Base-by-base conservation (phyloP, 495 filamentous ascomycete genomes). In the Terfezia boudieri region DNA sequence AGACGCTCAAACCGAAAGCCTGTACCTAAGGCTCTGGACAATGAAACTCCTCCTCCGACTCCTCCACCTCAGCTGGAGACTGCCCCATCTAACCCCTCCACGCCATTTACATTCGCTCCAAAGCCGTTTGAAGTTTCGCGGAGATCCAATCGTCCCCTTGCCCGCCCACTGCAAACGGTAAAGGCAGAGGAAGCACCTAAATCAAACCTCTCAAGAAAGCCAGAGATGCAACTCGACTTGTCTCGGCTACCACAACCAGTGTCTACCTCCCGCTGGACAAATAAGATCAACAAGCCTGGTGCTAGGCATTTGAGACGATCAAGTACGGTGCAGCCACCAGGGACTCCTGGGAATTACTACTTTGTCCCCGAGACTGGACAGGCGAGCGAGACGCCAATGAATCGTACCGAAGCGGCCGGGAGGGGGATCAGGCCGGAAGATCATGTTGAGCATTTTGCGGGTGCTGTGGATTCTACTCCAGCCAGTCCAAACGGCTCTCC, bases 401-500 rank as follows among this genome's bases (percentile, higher is more conserved):
- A 53, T 43, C n/a, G n/a, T 23, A 5, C n/a, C 1, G 3, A 16
- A 6, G n/a, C 2, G n/a, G 6, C 0, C 5, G 22, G n/a, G 23
- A 51, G 5, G 11, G 55, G 53, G 51, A 56, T 57, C 26, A 60
- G 57, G n/a, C 56, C 63, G 37, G 50, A 52, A n/a, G 63, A 65
- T 54, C 63, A 65, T 50, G 62, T 65, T 35, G 64, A 54, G n/a
- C 63, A 65, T 65, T 56, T 65, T 41, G 57, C 60, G 16, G 63
- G 65, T 32, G 62, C 63, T n/a, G 55, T 65, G 35, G 63, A 65
- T 49, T 65, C 63, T 9, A 55, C 56, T 10, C 63, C 63, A 10
- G 56, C 62, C 4, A 65, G 62, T 50, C 62, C 62, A 9, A 50
- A 36, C 32, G 50, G 50, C 11, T 49, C 23, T 16, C 56, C 56